Conservation (phyloP, 257 asterid species). For the Solanum piurae region DNA sequence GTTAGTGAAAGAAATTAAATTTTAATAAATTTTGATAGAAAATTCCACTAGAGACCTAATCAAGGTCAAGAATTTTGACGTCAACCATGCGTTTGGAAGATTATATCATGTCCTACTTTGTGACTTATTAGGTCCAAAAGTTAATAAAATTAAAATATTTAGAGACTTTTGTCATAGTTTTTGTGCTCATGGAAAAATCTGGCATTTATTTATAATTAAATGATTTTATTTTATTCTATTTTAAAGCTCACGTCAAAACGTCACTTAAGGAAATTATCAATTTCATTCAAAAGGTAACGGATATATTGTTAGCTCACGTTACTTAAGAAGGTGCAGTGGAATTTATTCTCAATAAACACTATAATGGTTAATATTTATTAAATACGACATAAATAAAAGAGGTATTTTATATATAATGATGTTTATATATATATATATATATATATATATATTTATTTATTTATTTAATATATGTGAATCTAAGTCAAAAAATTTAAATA, state of each 20-base stretch:
- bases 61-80: neutral
- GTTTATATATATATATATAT: too few species aligned
- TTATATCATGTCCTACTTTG: neutral
- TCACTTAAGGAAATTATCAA: too few species aligned
- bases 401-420: too few species aligned
- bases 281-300: too few species aligned
- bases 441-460: too few species aligned
- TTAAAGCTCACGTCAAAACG: too few species aligned
- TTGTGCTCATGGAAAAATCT: neutral
- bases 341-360: neutral
- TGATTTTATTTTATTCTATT: too few species aligned
- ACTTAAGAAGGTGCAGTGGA: too few species aligned
- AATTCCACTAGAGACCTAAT: neutral
- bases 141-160: neutral
- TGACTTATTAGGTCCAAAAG: neutral
- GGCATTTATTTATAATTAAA: too few species aligned
- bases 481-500: too few species aligned
- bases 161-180: neutral
- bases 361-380: neutral
- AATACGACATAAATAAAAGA: too few species aligned
- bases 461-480: too few species aligned
- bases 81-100: neutral
- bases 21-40: neutral
- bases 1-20: neutral
- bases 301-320: neutral